Conservation (phyloP, 2,329 filamentous ascomycete species). For the Colletotrichum sp. region DNA sequence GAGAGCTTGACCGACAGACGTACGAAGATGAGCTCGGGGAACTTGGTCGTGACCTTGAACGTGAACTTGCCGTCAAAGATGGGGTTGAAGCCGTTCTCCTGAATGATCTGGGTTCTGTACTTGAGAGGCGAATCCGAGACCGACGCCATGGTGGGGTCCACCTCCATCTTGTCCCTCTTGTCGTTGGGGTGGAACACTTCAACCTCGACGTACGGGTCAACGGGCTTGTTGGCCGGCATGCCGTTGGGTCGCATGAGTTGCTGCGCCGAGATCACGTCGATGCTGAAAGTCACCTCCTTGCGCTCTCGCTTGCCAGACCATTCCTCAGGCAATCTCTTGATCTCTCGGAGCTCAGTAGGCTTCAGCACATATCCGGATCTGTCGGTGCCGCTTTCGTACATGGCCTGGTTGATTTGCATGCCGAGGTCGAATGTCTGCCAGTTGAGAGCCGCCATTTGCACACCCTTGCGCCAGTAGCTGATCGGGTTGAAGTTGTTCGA, state of each 20-base stretch:
- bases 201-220: constrained; percentile 94
- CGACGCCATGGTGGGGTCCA: constrained; percentile 58
- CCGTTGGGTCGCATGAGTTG: constrained; percentile 85
- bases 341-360: constrained; percentile 81
- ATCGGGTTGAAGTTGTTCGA: constrained; percentile 96
- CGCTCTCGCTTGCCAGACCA: constrained; percentile 72
- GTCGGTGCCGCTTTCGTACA: constrained; percentile 92
- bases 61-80: constrained; percentile 81
- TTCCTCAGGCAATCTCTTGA: constrained; percentile 61
- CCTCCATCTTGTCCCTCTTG: constrained; percentile 85
- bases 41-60: constrained; percentile 89
- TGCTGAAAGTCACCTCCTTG: constrained; percentile 82
- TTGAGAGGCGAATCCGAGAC: constrained; percentile 68
- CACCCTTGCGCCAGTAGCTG: constrained; percentile 91
- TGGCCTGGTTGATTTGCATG: constrained; percentile 95
- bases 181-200: constrained; percentile 96
- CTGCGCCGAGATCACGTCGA: constrained; percentile 92
- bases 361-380: constrained; percentile 93
- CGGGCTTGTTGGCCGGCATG: constrained; percentile 71
- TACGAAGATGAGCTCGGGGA: constrained; percentile 91
- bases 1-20: constrained; percentile 92
- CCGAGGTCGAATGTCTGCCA: constrained; percentile 98
- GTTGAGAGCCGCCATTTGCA: constrained; percentile 97
- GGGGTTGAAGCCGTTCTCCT: constrained; percentile 93
- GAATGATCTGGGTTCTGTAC: constrained; percentile 79